These are phyloP conservation scores for Medicago ruthenica DNA, from an alignment of 306 rosid genomes.

Conservation along the genomic window DNA sequence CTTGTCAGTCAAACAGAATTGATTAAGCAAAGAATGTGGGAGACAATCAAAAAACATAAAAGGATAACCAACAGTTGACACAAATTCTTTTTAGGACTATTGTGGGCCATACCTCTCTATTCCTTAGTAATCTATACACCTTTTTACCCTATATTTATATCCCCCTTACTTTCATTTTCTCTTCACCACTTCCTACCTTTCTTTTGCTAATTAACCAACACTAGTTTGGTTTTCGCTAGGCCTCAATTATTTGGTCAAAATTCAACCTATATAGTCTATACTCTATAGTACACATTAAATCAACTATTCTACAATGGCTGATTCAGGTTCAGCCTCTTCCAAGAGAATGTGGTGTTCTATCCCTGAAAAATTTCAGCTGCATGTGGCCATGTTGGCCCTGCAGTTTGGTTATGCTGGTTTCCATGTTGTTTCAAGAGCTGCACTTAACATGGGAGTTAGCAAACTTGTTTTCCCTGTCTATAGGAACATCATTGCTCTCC, in stretches of 20 bases:
- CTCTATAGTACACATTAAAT: background rate
- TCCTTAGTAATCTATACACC: background rate
- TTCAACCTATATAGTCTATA: slow-evolving; percentile 24
- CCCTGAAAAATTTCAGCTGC: slow-evolving; percentile 84
- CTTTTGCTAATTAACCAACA: background rate
- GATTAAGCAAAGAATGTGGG: slow-evolving; percentile 60
- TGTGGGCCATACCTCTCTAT: slow-evolving; percentile 51
- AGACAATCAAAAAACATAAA: slow-evolving; percentile 74
- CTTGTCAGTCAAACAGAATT: slow-evolving; percentile 47
- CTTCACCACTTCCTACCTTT: slow-evolving; percentile 45
- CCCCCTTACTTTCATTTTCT: slow-evolving; percentile 41
- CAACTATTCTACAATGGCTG: slow-evolving; percentile 61
- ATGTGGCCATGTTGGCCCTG: slow-evolving; percentile 92
- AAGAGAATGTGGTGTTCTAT: slow-evolving; percentile 80
- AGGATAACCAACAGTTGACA: slow-evolving; percentile 66
- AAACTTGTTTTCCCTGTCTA: slow-evolving; percentile 95
- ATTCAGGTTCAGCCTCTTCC: slow-evolving; percentile 41
- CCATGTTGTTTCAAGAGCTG: slow-evolving; percentile 94
- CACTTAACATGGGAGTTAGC: slow-evolving; percentile 96
- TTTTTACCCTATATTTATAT: slow-evolving; percentile 58
- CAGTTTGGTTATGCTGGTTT: slow-evolving; percentile 98
- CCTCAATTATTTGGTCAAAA: slow-evolving; percentile 7
- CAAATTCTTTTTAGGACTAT: slow-evolving; percentile 54
- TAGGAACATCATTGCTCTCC: slow-evolving; percentile 83
- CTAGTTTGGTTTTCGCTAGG: background rate